Conservation (phyloP, 2,329 filamentous ascomycete species). For the Arthroderma sp. region DNA sequence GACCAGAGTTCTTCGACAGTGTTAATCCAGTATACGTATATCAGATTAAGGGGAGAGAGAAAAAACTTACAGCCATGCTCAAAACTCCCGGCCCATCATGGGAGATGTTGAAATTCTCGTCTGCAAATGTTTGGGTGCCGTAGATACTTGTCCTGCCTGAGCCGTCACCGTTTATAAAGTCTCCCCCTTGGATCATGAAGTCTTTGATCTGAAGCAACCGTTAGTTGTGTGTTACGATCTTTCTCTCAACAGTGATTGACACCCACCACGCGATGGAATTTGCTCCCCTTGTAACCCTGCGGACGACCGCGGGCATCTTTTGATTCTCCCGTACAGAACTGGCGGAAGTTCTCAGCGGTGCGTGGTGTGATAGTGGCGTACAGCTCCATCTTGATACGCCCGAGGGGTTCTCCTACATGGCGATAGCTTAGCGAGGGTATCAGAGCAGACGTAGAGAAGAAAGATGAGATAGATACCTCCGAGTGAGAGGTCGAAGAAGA, state of each 20-base stretch:
- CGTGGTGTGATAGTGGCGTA: constrained; percentile 72
- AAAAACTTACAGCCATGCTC: constrained; percentile 70
- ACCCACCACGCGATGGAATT: constrained; percentile 83
- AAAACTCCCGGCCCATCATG: constrained; percentile 71
- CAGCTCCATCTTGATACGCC: constrained; percentile 79
- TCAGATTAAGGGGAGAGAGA: background rate
- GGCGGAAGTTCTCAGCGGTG: constrained; percentile 92
- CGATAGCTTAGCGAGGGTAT: background rate
- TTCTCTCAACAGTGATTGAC: background rate
- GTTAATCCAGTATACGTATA: background rate
- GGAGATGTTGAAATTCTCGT: constrained; percentile 75
- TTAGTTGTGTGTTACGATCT: background rate
- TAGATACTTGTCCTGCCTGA: constrained; percentile 83
- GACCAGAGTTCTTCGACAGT: constrained; percentile 60
- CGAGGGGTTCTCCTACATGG: constrained; percentile 61
- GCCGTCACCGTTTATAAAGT: constrained; percentile 88
- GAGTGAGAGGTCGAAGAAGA: constrained; percentile 38
- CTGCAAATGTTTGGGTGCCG: constrained; percentile 67
- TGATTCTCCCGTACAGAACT: constrained; percentile 89
- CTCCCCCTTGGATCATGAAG: constrained; percentile 96
- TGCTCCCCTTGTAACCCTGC: constrained; percentile 87
- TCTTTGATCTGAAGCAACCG: constrained; percentile 57
- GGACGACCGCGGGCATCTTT: constrained; percentile 65
- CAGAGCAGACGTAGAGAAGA: background rate
- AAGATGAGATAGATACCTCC: constrained; percentile 22